Evolutionary conservation across 2,329 filamentous ascomycete species (phyloP).

Genomic region (Fusarium pilosicola): DNA sequence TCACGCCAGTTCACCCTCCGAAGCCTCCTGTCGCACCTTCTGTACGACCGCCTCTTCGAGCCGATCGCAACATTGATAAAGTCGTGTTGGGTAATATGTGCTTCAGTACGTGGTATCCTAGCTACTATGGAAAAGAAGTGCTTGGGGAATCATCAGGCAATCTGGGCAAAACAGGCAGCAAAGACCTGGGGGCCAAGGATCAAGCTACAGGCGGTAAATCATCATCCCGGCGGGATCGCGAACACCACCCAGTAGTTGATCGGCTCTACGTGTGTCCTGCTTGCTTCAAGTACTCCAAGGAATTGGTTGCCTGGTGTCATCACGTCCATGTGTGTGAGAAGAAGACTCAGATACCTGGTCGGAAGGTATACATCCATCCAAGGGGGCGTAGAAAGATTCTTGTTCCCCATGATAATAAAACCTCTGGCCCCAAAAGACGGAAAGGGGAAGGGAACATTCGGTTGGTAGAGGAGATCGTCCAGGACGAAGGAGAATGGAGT

Average conservation of each 20-base stretch:
- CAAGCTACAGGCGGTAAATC: constrained; percentile 39
- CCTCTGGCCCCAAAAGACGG: constrained; percentile 52
- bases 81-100: constrained; percentile 85
- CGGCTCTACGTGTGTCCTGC: constrained; percentile 86
- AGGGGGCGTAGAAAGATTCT: constrained; percentile 55
- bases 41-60: constrained; percentile 51
- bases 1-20: constrained; percentile 50
- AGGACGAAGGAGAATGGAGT: constrained; percentile 78
- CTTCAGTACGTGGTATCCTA: constrained; percentile 93
- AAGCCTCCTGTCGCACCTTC: constrained; percentile 45
- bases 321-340: constrained; percentile 69
- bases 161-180: constrained; percentile 42
- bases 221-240: constrained; percentile 49
- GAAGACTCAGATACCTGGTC: constrained; percentile 67
- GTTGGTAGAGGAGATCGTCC: constrained; percentile 56
- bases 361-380: constrained; percentile 76
- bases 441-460: constrained; percentile 49
- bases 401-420: constrained; percentile 47
- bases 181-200: constrained; percentile 45
- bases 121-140: constrained; percentile 83
- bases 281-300: constrained; percentile 91
- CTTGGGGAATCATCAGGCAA: constrained; percentile 60
- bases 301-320: constrained; percentile 66
- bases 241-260: constrained; percentile 63
- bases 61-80: constrained; percentile 83